Conservation (phyloP, 1,139 yeast species). For the Blastobotrys elegans region DNA sequence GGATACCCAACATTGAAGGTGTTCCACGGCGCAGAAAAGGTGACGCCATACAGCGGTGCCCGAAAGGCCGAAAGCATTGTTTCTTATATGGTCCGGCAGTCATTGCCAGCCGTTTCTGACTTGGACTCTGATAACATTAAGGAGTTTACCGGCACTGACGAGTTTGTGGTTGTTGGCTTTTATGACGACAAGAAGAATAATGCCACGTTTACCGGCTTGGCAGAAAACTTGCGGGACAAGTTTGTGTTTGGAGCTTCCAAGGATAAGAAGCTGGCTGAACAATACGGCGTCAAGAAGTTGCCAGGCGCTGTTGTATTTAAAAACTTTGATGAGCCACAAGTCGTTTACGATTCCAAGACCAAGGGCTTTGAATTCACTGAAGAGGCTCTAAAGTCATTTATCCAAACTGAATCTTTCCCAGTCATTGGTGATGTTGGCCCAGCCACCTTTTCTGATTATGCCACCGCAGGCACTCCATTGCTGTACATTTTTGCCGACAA, state of each 20-base stretch:
- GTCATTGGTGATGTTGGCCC: conserved; percentile 88
- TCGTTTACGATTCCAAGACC: conserved; percentile 37
- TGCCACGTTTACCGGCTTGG: conserved; percentile 50
- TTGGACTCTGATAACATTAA: conserved; percentile 49
- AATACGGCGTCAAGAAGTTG: conserved; percentile 40
- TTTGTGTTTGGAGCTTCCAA: conserved; percentile 55
- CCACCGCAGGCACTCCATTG: conserved; percentile 68
- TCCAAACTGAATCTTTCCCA: conserved; percentile 71
- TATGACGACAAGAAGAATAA: conserved; percentile 39
- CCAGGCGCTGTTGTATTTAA: conserved; percentile 49
- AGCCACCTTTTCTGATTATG: conserved; percentile 69
- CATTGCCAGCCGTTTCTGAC: conserved; percentile 70
- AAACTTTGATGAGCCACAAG: conserved; percentile 39
- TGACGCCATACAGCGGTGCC: conserved; percentile 67
- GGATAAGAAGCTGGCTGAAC: conserved; percentile 43
- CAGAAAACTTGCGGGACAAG: conserved; percentile 55
- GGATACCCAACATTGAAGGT: conserved; percentile 94
- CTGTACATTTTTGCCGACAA: conserved; percentile 81
- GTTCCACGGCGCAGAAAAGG: conserved; percentile 56
- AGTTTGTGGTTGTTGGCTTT: conserved; percentile 28
- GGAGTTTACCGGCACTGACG: conserved; percentile 33
- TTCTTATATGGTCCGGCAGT: conserved; percentile 73
- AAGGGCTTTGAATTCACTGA: conserved; percentile 30
- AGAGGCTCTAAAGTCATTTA: conserved; percentile 47
- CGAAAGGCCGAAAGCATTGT: conserved; percentile 77